A percentile compares a stretch with the other conserved stretches of the same genome.
phyloP scores from a whole-genome alignment of 495 filamentous ascomycete species.

The Xylaria curta region DNA sequence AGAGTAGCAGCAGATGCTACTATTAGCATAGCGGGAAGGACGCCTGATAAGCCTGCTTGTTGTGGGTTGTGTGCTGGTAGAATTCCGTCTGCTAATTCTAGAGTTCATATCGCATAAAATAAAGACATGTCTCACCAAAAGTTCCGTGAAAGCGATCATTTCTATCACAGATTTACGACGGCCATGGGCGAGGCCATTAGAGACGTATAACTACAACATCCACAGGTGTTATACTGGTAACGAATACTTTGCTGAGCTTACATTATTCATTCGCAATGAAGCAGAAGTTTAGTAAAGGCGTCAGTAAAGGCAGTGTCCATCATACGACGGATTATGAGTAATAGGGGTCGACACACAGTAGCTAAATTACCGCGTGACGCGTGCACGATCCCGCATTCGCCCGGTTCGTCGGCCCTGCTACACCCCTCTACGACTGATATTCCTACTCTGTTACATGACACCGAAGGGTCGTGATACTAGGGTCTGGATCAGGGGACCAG shows the following conservation, averaged over 20 bases:
- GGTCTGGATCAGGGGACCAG: background rate
- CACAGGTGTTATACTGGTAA: background rate
- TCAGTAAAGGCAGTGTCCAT: background rate
- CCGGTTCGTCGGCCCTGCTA: background rate
- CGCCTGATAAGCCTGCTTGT: background rate
- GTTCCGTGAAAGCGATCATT: background rate
- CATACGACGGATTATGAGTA: background rate
- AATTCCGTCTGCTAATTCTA: background rate
- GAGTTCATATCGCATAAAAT: background rate
- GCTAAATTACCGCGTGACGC: too few relatives aligned
- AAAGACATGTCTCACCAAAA: background rate
- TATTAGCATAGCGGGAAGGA: background rate
- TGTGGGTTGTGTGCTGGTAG: background rate
- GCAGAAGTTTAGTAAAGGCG: background rate
- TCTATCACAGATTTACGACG: background rate
- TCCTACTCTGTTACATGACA: background rate
- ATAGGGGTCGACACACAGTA: background rate
- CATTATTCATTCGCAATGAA: background rate
- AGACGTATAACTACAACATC: background rate
- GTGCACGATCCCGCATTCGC: constrained; percentile 5
- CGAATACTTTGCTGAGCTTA: background rate
- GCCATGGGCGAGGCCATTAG: too few relatives aligned
- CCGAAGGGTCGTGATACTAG: background rate
- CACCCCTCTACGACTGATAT: background rate
- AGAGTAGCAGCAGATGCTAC: background rate